Evolutionary conservation across 2,329 filamentous ascomycete species (phyloP).

Genomic region (Penicillium sp.): DNA sequence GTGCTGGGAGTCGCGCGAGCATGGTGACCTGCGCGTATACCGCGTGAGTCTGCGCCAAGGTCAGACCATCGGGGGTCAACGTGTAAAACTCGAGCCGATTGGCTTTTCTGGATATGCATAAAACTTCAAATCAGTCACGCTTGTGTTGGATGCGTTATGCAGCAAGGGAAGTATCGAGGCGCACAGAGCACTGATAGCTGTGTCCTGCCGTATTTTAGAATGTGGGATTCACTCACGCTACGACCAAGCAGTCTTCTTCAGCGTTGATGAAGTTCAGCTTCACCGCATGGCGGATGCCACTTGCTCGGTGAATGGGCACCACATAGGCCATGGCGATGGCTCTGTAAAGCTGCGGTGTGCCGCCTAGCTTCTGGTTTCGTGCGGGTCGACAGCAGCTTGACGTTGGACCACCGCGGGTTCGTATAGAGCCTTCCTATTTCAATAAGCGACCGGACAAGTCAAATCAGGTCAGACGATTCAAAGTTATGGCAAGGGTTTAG

Average conservation of each 20-base stretch:
- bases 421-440: neutral
- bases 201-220: neutral
- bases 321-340: constrained; percentile 73
- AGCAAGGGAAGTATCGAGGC: neutral
- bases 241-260: constrained; percentile 73
- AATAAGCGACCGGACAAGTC: neutral
- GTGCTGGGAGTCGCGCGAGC: constrained; percentile 52
- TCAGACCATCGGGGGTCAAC: constrained; percentile 54
- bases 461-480: constrained; percentile 1
- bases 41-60: constrained; percentile 61
- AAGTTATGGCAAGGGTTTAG: neutral
- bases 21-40: constrained; percentile 84
- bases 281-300: constrained; percentile 83
- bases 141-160: neutral
- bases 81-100: constrained; percentile 54
- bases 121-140: constrained; percentile 3
- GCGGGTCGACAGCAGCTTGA: constrained; percentile 9
- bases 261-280: constrained; percentile 68
- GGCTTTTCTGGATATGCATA: constrained; percentile 20
- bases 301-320: constrained; percentile 85
- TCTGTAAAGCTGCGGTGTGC: neutral
- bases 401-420: constrained; percentile 5
- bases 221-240: constrained; percentile 62
- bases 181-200: neutral
- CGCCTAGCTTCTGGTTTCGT: constrained; percentile 2